A percentile compares a stretch with the other conserved stretches of the same genome.
These are phyloP conservation scores for Ophiosphaerella narmari DNA, from an alignment of 2,329 filamentous ascomycete genomes.

Conservation along the genomic window DNA sequence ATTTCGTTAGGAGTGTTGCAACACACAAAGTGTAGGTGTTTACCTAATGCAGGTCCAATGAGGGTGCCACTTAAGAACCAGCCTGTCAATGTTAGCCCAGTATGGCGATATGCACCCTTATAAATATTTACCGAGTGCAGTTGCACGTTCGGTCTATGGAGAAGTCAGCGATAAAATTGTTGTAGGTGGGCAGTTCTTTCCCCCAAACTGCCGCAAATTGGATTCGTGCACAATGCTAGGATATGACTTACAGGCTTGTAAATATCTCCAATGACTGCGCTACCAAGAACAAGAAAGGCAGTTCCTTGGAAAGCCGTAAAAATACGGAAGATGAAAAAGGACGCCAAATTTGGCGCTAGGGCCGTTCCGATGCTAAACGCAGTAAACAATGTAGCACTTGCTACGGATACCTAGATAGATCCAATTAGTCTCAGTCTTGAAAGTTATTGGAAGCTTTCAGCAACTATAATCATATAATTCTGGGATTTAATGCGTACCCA, in stretches of 20 bases:
- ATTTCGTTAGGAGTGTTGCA: constrained; percentile 36
- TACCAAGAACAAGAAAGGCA: constrained; percentile 73
- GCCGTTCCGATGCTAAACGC: constrained; percentile 74
- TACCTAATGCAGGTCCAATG: constrained; percentile 62
- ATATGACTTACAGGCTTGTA: constrained; percentile 45
- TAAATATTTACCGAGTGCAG: constrained; percentile 58
- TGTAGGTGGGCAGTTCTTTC: background rate
- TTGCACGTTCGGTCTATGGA: constrained; percentile 67
- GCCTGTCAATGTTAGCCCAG: constrained; percentile 27
- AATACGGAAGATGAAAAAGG: constrained; percentile 76
- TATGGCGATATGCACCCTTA: too few species aligned
- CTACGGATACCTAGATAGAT: constrained; percentile 57
- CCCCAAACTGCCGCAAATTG: background rate
- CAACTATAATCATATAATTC: background rate
- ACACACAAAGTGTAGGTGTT: background rate
- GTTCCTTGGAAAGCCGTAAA: constrained; percentile 77
- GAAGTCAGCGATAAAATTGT: constrained; percentile 49
- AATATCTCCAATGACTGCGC: constrained; percentile 68
- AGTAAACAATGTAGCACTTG: constrained; percentile 67
- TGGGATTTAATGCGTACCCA: constrained; percentile 46
- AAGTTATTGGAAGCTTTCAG: background rate
- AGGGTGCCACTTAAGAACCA: constrained; percentile 75
- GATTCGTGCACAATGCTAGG: background rate
- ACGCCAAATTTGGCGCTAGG: constrained; percentile 69
- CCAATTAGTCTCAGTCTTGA: constrained; percentile 14